Evolutionary conservation across 1,284 basidiomycete species (phyloP).

Genomic region (Porodaedalea pini): DNA sequence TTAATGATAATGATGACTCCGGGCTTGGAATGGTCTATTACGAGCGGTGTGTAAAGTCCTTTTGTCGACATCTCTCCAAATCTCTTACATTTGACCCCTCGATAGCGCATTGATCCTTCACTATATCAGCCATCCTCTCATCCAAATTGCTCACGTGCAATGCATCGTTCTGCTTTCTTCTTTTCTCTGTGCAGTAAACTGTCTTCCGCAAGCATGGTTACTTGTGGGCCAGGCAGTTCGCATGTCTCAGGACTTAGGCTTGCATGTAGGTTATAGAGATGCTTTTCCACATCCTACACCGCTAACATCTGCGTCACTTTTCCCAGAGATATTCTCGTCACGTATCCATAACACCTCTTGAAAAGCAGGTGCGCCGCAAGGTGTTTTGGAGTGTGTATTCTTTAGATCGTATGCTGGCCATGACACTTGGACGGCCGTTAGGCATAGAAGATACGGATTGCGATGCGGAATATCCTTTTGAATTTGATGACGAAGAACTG

Average conservation of each 20-base stretch:
- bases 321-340: constrained; percentile 75
- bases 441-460: constrained; percentile 79
- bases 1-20: constrained; percentile 65
- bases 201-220: constrained; percentile 88
- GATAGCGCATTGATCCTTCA: constrained; percentile 78
- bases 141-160: constrained; percentile 81
- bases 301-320: constrained; percentile 20
- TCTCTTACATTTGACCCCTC: constrained; percentile 20
- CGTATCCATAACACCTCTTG: constrained; percentile 62
- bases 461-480: constrained; percentile 76
- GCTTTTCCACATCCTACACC: not conserved
- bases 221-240: constrained; percentile 84
- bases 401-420: constrained; percentile 84
- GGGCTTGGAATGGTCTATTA: constrained; percentile 86
- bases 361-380: constrained; percentile 84
- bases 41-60: constrained; percentile 57
- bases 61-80: constrained; percentile 24
- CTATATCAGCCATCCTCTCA: constrained; percentile 81
- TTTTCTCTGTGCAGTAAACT: constrained; percentile 86
- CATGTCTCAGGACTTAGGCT: constrained; percentile 81
- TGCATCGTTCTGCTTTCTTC: constrained; percentile 84
- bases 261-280: constrained; percentile 63
- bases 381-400: constrained; percentile 91
- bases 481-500: constrained; percentile 76
- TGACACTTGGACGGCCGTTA: constrained; percentile 78